Evolutionary conservation across 345 rosid species (phyloP).

Genomic region (Eucalyptus pauciflora): DNA sequence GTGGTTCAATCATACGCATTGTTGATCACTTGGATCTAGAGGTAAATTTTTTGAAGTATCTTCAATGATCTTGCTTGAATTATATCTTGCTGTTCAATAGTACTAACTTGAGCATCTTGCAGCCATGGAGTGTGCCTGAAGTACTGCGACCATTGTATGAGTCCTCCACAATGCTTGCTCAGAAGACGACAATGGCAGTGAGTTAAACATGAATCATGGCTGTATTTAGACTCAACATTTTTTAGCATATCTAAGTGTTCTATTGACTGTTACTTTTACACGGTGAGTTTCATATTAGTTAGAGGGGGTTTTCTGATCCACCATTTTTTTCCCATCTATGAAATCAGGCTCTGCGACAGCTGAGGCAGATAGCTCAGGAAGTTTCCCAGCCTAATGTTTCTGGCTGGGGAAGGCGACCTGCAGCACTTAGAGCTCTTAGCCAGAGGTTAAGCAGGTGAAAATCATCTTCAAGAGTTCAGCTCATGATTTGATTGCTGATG

Average conservation of each 20-base stretch:
- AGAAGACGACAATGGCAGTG: conserved; percentile 96
- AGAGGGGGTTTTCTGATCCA: neutral
- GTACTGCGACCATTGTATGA: conserved; percentile 93
- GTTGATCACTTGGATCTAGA: conserved; percentile 99
- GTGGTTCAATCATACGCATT: conserved; percentile 91
- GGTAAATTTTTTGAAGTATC: conserved; percentile 20
- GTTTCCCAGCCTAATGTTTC: conserved; percentile 69
- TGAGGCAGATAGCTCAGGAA: conserved; percentile 92
- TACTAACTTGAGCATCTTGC: neutral
- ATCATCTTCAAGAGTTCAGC: neutral
- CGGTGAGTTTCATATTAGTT: neutral
- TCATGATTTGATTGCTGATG: neutral
- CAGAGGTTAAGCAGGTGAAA: conserved; percentile 94
- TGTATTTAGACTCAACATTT: neutral
- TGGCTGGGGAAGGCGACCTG: conserved; percentile 95
- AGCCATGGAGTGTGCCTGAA: conserved; percentile 99
- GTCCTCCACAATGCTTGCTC: conserved; percentile 93
- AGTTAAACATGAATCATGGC: conserved; percentile 1
- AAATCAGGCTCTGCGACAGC: conserved; percentile 78
- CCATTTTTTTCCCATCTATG: neutral
- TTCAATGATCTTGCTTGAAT: neutral
- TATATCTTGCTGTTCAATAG: neutral
- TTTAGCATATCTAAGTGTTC: neutral
- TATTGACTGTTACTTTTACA: neutral
- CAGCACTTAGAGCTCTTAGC: conserved; percentile 85